A percentile compares a stretch with the other conserved stretches of the same genome.
Conservation (phyloP, 1,284 basidiomycete species). For the Singerocomus inundabilis region DNA sequence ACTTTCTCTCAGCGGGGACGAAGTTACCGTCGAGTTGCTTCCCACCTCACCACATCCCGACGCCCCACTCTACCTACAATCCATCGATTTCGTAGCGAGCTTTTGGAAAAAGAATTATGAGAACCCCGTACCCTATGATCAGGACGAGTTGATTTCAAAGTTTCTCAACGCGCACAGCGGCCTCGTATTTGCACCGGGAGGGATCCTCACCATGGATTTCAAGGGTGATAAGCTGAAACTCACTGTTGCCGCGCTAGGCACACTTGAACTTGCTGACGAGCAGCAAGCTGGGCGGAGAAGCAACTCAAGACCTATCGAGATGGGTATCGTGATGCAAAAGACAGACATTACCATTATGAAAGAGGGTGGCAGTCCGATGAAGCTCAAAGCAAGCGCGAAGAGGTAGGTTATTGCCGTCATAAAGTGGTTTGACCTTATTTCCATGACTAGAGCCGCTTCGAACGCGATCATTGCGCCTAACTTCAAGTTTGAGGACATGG, state of each 20-base stretch:
- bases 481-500: conserved; percentile 99
- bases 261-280: conserved; percentile 68
- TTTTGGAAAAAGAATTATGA: conserved; percentile 67
- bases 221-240: conserved; percentile 85
- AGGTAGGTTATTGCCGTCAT: conserved; percentile 49
- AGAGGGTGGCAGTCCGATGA: conserved; percentile 77
- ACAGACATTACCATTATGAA: conserved; percentile 91
- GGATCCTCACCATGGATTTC: conserved; percentile 87
- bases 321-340: conserved; percentile 86
- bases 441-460: conserved; percentile 64
- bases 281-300: conserved; percentile 41
- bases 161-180: conserved; percentile 69
- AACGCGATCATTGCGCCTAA: conserved; percentile 97
- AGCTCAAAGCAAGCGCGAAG: conserved; percentile 90
- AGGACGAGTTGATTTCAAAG: conserved; percentile 79
- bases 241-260: conserved; percentile 63
- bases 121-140: conserved; percentile 72
- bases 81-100: conserved; percentile 77
- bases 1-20: conserved; percentile 75
- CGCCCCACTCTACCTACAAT: conserved; percentile 71
- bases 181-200: conserved; percentile 71
- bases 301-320: conserved; percentile 34
- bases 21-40: conserved; percentile 68
- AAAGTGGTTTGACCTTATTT: background rate
- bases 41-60: conserved; percentile 53